These are phyloP conservation scores for Gryganskiella cystojenkinii DNA, from an alignment of 192 early-diverging fungal species.

Conservation along the genomic window DNA sequence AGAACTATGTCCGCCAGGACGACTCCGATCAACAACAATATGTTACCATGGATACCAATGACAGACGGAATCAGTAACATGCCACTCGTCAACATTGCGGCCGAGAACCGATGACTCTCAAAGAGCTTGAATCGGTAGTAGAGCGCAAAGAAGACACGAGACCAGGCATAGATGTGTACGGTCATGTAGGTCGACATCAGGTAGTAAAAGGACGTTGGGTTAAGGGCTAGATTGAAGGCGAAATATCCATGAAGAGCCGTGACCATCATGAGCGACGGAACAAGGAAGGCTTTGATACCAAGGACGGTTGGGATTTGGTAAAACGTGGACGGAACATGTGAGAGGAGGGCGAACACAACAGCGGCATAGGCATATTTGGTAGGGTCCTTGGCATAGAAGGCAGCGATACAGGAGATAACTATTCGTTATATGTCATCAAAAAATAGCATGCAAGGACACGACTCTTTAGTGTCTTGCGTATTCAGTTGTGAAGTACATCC, in stretches of 20 bases:
- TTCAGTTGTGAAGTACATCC: no score
- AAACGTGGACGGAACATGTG: slow-evolving; percentile 44
- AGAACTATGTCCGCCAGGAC: slow-evolving; percentile 22
- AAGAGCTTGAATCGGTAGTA: slow-evolving; percentile 50
- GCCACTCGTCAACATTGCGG: slow-evolving; percentile 49
- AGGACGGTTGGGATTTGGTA: slow-evolving; percentile 49
- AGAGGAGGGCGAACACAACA: slow-evolving; percentile 17
- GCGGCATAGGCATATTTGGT: slow-evolving; percentile 41
- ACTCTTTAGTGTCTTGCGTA: neutral
- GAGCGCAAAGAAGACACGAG: slow-evolving; percentile 47
- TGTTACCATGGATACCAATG: slow-evolving; percentile 35
- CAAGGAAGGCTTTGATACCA: slow-evolving; percentile 49
- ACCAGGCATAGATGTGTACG: slow-evolving; percentile 53
- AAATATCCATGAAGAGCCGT: slow-evolving; percentile 47
- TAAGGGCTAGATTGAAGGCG: slow-evolving; percentile 36
- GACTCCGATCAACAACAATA: slow-evolving; percentile 21
- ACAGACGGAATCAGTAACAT: slow-evolving; percentile 41
- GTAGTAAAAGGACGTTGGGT: slow-evolving; percentile 43
- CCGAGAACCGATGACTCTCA: slow-evolving; percentile 41
- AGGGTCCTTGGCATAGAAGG: slow-evolving; percentile 44
- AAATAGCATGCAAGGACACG: neutral
- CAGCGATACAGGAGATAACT: slow-evolving; percentile 40
- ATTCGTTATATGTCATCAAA: neutral
- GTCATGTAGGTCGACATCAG: slow-evolving; percentile 46
- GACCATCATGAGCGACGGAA: slow-evolving; percentile 31